Evolutionary conservation across 129 eudicot species (phyloP).

Genomic region (Flaveria trinervia): DNA sequence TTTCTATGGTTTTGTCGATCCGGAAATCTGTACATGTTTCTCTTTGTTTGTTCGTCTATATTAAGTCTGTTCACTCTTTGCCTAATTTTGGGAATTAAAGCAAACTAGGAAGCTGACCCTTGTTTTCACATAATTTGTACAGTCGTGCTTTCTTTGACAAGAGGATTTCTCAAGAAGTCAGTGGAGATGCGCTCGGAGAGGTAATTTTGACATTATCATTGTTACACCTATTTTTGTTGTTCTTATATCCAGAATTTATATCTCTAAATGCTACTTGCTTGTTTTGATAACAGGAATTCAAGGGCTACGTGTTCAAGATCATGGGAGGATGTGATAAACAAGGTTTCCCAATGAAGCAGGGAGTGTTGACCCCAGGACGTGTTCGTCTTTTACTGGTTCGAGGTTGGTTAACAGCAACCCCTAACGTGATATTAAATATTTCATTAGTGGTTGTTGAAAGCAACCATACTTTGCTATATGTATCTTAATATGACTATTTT

Average conservation of each 20-base stretch:
- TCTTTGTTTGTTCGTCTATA: no score
- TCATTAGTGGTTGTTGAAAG: background rate
- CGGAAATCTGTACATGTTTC: background rate
- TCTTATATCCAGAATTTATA: background rate
- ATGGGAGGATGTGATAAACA: slow-evolving; percentile 44
- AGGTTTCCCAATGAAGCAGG: slow-evolving; percentile 19
- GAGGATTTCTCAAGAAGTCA: slow-evolving; percentile 89
- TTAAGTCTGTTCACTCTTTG: background rate
- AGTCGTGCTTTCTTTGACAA: slow-evolving; percentile 76
- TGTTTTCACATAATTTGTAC: background rate
- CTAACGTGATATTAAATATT: background rate
- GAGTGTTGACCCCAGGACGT: slow-evolving; percentile 37
- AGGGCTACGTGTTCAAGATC: slow-evolving; percentile 37
- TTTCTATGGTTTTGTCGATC: background rate
- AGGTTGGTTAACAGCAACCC: slow-evolving; percentile 14
- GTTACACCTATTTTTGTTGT: background rate
- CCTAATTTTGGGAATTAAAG: background rate
- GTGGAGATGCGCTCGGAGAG: slow-evolving; percentile 69
- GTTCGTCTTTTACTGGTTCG: slow-evolving; percentile 42
- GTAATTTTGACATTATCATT: slow-evolving; percentile 12
- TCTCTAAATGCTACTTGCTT: background rate
- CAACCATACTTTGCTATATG: background rate
- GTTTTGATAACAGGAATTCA: slow-evolving; percentile 32
- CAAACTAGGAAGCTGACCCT: background rate
- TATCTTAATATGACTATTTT: background rate